phyloP scores from a whole-genome alignment of 2,329 filamentous ascomycete species.

The Phaeoacremonium minimum region DNA sequence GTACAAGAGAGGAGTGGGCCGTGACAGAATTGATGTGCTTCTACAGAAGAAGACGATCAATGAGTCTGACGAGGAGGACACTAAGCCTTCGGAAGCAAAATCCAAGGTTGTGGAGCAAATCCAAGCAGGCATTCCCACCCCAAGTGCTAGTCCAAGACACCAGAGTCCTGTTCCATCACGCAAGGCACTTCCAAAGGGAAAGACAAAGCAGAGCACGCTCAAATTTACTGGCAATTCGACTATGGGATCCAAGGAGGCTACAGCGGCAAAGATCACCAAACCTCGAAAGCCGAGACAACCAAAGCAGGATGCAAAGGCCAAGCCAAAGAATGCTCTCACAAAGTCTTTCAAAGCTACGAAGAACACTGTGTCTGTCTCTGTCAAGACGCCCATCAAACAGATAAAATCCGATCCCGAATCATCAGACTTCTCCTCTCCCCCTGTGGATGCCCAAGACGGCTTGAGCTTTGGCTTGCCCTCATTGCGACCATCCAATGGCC shows the following conservation, averaged over 20 bases:
- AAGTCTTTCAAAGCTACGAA: constrained; percentile 41
- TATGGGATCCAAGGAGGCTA: constrained; percentile 19
- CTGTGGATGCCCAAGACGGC: constrained; percentile 10
- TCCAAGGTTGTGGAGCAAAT: constrained; percentile 35
- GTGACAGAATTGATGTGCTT: constrained; percentile 35
- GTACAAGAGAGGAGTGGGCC: constrained; percentile 27
- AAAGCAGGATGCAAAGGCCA: constrained; percentile 28
- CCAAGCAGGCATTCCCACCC: constrained; percentile 52
- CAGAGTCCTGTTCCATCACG: constrained; percentile 32
- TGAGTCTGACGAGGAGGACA: constrained; percentile 10
- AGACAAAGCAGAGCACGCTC: constrained; percentile 49
- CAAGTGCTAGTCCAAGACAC: constrained; percentile 50
- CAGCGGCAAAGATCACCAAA: constrained; percentile 19
- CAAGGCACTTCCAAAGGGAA: constrained; percentile 28
- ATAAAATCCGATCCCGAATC: constrained; percentile 14
- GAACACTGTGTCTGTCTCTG: constrained; percentile 15
- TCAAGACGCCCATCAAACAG: constrained; percentile 15
- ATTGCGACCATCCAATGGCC: no score
- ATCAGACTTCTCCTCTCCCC: constrained; percentile 16
- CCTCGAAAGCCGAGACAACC: constrained; percentile 21
- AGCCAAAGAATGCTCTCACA: constrained; percentile 32
- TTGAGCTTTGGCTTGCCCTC: constrained; percentile 12
- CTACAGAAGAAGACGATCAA: constrained; percentile 24
- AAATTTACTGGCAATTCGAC: constrained; percentile 28
- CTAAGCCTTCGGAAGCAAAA: constrained; percentile 20